Conservation (phyloP, 345 rosid genomes). For the Durio zibethinus region DNA sequence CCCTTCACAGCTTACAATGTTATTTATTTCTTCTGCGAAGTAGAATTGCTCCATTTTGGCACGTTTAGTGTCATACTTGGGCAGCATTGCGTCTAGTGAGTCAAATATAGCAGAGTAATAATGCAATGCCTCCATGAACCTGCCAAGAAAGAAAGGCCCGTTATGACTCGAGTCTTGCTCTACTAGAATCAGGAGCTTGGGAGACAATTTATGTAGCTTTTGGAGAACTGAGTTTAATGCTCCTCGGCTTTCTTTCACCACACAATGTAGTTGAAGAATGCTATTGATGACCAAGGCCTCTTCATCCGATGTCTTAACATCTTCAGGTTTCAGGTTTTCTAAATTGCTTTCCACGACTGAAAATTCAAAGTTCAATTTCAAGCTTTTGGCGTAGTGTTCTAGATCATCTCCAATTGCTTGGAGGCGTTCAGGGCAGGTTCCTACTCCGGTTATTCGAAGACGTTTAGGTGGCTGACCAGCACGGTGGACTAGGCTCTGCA, state of each 20-base stretch:
- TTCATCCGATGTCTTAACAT: conserved; percentile 23
- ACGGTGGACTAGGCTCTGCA: conserved; percentile 32
- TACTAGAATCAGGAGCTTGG: conserved; percentile 34
- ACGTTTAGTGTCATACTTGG: conserved; percentile 52
- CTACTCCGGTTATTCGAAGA: conserved; percentile 39
- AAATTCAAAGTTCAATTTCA: conserved; percentile 33
- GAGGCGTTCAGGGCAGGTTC: conserved; percentile 25
- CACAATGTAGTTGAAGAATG: conserved; percentile 46
- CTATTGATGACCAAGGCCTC: conserved; percentile 42
- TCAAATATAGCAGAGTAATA: conserved; percentile 62
- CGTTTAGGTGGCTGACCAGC: conserved; percentile 25
- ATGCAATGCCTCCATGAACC: conserved; percentile 65
- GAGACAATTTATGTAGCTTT: conserved; percentile 30
- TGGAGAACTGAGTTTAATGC: conserved; percentile 44
- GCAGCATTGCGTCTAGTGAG: conserved; percentile 47
- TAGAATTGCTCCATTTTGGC: conserved; percentile 59
- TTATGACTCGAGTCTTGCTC: conserved; percentile 54
- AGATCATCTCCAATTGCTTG: conserved; percentile 33
- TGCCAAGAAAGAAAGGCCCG: conserved; percentile 56
- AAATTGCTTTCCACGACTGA: conserved; percentile 26
- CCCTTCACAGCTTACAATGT: conserved; percentile 62
- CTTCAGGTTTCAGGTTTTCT: conserved; percentile 32
- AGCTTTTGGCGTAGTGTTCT: conserved; percentile 16
- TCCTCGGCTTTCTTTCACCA: conserved; percentile 51
- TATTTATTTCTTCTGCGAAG: conserved; percentile 55